These are phyloP conservation scores for Vairimorpha apis DNA, from an alignment of 371 early-diverging fungal genomes.

Conservation along the genomic window DNA sequence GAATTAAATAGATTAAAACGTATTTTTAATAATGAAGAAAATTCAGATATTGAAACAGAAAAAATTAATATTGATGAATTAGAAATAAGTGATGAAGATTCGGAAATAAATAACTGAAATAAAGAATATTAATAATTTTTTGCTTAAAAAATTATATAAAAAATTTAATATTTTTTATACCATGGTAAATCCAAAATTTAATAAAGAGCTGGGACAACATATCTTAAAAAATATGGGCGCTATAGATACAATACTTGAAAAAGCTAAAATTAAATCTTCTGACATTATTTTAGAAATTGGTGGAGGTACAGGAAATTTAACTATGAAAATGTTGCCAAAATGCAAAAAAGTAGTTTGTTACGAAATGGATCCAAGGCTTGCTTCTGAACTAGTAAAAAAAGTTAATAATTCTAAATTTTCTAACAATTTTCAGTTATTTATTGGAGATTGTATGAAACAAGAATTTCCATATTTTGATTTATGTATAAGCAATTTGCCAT, in stretches of 20 bases:
- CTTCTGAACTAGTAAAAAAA: conserved; percentile 89
- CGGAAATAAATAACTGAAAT: background rate
- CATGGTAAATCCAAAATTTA: conserved; percentile 71
- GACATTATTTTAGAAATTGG: conserved; percentile 96
- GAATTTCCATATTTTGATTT: conserved; percentile 95
- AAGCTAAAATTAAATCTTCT: conserved; percentile 79
- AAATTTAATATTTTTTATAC: conserved; percentile 8
- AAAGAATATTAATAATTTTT: too few relatives aligned
- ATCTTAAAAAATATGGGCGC: conserved; percentile 95
- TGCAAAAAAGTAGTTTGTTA: conserved; percentile 73
- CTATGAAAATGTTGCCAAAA: conserved; percentile 81
- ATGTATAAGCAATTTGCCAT: conserved; percentile 97
- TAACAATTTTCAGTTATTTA: conserved; percentile 80
- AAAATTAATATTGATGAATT: background rate
- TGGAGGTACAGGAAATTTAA: conserved; percentile 99
- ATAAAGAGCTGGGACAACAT: conserved; percentile 96
- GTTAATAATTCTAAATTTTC: conserved; percentile 64
- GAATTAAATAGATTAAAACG: conserved; percentile 35
- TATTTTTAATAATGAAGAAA: background rate
- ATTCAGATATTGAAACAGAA: background rate
- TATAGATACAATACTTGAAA: conserved; percentile 88
- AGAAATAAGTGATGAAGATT: background rate
- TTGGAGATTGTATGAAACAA: conserved; percentile 91
- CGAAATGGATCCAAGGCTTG: conserved; percentile 90
- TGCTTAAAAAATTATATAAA: too few relatives aligned